These are phyloP conservation scores for Mycocentrospora acerina DNA, from an alignment of 2,329 filamentous ascomycete genomes.

Conservation along the genomic window DNA sequence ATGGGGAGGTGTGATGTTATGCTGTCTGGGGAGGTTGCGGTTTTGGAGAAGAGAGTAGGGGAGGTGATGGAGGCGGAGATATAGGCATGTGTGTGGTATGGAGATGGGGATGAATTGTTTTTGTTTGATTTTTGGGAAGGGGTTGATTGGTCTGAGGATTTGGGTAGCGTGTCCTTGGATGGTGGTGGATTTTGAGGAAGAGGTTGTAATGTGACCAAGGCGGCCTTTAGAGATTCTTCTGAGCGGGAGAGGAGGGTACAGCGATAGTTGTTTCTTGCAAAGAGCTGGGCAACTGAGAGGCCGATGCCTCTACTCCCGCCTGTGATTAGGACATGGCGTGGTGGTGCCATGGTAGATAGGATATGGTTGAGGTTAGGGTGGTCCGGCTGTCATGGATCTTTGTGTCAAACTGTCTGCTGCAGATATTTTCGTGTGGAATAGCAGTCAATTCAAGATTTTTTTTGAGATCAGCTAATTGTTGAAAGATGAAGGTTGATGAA, in stretches of 20 bases:
- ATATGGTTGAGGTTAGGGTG: neutral
- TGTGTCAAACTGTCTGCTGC: neutral
- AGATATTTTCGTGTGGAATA: no score
- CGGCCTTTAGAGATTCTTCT: constrained; percentile 20
- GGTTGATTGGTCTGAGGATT: neutral
- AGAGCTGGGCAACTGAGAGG: constrained; percentile 37
- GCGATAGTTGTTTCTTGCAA: constrained; percentile 31
- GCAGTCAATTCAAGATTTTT: no score
- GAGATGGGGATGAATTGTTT: neutral
- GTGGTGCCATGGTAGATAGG: constrained; percentile 1
- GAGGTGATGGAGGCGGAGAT: constrained; percentile 30
- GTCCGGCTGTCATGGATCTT: neutral
- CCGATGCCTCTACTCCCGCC: constrained; percentile 44
- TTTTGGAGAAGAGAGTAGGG: constrained; percentile 25
- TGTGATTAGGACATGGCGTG: constrained; percentile 39
- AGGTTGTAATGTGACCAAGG: constrained; percentile 21
- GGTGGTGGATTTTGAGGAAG: constrained; percentile 6
- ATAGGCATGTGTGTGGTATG: constrained; percentile 21
- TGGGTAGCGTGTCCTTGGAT: neutral
- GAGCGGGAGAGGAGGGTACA: constrained; percentile 38
- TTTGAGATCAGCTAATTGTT: no score
- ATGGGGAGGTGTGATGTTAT: constrained; percentile 7
- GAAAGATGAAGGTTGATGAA: neutral
- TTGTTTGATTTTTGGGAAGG: no score
- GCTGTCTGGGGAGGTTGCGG: neutral